phyloP scores from a whole-genome alignment of 768 basidiomycete species.

The Austroboletus eburneus region DNA sequence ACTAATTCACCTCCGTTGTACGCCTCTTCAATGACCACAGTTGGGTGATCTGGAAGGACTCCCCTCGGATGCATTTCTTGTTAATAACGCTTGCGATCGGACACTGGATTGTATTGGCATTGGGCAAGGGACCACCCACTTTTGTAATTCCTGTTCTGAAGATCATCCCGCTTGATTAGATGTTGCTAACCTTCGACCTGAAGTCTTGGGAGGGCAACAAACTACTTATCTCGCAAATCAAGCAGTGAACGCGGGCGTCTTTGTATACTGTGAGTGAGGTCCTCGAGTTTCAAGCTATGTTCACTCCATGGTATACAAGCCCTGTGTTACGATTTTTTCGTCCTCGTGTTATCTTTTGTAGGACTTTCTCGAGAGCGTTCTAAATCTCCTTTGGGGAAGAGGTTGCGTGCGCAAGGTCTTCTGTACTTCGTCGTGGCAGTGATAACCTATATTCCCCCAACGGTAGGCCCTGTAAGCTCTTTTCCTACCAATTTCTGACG shows the following conservation, averaged over 20 bases:
- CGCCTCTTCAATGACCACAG: slow-evolving; percentile 8
- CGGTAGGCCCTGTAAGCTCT: not conserved
- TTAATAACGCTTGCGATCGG: slow-evolving; percentile 10
- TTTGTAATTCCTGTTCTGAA: not conserved
- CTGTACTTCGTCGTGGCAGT: slow-evolving; percentile 17
- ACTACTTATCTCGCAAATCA: not conserved
- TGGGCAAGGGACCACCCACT: slow-evolving; percentile 5
- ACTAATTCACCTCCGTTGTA: not conserved
- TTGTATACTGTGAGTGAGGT: slow-evolving; percentile 18
- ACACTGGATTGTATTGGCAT: slow-evolving; percentile 21
- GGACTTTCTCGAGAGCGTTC: slow-evolving; percentile 14
- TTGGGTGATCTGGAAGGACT: slow-evolving; percentile 27
- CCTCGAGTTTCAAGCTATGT: not conserved
- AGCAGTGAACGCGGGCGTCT: slow-evolving; percentile 4
- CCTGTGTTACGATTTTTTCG: slow-evolving; percentile 16
- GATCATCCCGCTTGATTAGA: slow-evolving; percentile 8
- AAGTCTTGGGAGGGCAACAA: not conserved
- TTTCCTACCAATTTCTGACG: not conserved
- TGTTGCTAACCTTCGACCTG: slow-evolving; percentile 5
- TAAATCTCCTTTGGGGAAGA: slow-evolving; percentile 15
- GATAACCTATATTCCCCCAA: slow-evolving; percentile 15
- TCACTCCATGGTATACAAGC: slow-evolving; percentile 12
- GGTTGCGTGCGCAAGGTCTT: slow-evolving; percentile 18
- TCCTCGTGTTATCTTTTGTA: slow-evolving; percentile 16
- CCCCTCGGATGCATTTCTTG: slow-evolving; percentile 12